phyloP scores from a whole-genome alignment of 176 grass and related monocot species.

The Neostapfia colusana region DNA sequence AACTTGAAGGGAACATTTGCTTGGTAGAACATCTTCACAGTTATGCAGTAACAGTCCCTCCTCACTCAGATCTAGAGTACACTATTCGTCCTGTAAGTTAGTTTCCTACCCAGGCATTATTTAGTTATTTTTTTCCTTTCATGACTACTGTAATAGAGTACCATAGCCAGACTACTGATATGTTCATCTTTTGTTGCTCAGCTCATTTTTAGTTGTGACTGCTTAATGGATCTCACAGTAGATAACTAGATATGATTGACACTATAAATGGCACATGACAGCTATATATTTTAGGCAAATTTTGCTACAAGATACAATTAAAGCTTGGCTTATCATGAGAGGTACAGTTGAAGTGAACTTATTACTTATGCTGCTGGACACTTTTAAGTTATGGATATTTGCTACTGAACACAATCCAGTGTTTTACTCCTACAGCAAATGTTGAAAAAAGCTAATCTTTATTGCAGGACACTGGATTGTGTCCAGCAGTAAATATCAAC shows the following conservation, averaged over 20 bases:
- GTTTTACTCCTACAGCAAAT: not conserved
- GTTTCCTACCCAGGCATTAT: constrained; percentile 16
- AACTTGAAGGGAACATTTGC: constrained; percentile 73
- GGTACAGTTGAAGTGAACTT: not conserved
- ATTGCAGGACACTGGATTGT: not conserved
- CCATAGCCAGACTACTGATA: not conserved
- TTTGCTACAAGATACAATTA: not conserved
- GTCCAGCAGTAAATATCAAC: not conserved
- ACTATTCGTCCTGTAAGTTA: constrained; percentile 83
- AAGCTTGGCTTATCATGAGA: not conserved
- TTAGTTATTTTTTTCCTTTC: constrained; percentile 20
- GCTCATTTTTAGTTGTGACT: not conserved
- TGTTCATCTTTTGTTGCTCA: not conserved
- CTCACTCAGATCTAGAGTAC: constrained; percentile 59
- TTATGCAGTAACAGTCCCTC: constrained; percentile 55
- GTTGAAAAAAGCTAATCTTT: not conserved
- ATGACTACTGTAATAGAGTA: not conserved
- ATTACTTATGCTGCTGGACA: not conserved
- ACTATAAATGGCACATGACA: not conserved
- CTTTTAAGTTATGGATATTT: not conserved
- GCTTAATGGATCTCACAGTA: constrained; percentile 1
- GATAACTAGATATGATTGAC: not conserved
- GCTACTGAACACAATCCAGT: not conserved
- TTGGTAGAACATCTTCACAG: constrained; percentile 87
- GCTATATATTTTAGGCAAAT: not conserved